phyloP scores from a whole-genome alignment of 163 green algal species.

The Chlorella variabilis region DNA sequence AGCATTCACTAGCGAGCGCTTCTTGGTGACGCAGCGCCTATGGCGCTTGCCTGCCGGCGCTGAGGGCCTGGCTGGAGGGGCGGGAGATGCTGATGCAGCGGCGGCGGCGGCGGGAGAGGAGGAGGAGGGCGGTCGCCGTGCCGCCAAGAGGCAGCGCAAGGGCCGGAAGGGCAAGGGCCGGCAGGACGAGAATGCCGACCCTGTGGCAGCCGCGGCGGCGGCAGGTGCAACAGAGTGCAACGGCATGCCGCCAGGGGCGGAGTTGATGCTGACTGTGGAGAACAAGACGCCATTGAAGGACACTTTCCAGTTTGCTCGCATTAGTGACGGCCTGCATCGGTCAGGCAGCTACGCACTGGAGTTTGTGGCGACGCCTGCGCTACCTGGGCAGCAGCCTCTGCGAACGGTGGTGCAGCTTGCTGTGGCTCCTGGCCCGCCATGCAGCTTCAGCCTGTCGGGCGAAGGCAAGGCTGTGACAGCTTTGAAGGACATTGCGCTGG shows the following conservation, averaged over 20 bases:
- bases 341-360: conserved; percentile 70
- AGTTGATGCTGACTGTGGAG: conserved; percentile 63
- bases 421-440: conserved; percentile 49
- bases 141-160: conserved; percentile 47
- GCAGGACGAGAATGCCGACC: conserved; percentile 40
- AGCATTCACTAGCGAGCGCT: conserved; percentile 46
- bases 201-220: conserved; percentile 7
- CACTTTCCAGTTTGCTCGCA: conserved; percentile 64
- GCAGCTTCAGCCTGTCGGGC: conserved; percentile 51
- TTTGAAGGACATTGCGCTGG: conserved; percentile 61
- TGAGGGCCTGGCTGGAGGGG: neutral
- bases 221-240: conserved; percentile 27
- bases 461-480: conserved; percentile 61
- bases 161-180: neutral
- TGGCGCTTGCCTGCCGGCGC: conserved; percentile 37
- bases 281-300: conserved; percentile 70
- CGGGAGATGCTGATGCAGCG: neutral
- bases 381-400: conserved; percentile 34
- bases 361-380: conserved; percentile 54
- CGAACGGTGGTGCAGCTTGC: conserved; percentile 25
- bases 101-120: neutral
- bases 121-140: neutral
- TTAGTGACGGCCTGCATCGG: conserved; percentile 41
- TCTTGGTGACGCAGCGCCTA: conserved; percentile 70
- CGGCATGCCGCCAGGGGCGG: conserved; percentile 17